Conservation (phyloP, 495 filamentous ascomycete species). For the Aspergillus taichungensis region DNA sequence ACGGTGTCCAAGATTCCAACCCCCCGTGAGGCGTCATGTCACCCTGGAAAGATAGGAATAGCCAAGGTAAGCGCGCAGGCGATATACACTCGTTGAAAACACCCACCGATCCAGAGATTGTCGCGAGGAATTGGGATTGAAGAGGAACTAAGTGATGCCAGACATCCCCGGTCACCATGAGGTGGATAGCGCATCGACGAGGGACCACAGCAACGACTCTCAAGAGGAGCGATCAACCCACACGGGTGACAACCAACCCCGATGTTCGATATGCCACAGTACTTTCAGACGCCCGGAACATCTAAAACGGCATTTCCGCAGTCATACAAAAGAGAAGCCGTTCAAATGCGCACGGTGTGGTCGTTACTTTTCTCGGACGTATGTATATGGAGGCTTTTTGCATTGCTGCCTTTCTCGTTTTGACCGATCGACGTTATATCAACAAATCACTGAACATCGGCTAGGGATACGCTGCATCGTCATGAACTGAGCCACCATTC, state of each 20-base stretch:
- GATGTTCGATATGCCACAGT: slow-evolving; percentile 44
- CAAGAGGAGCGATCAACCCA: slow-evolving; percentile 12
- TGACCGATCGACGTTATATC: no score
- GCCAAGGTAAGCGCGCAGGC: slow-evolving; percentile 6
- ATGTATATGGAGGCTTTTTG: slow-evolving; percentile 9
- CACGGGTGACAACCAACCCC: slow-evolving; percentile 15
- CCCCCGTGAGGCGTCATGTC: slow-evolving; percentile 25
- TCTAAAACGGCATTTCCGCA: slow-evolving; percentile 61
- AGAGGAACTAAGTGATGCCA: background rate
- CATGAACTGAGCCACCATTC: slow-evolving; percentile 47
- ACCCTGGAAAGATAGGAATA: slow-evolving; percentile 21
- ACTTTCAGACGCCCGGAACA: slow-evolving; percentile 63
- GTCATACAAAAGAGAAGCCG: slow-evolving; percentile 61
- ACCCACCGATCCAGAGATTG: no score
- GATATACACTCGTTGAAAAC: no score
- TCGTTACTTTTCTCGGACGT: slow-evolving; percentile 57
- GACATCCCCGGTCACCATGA: slow-evolving; percentile 14
- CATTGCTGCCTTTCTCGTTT: background rate
- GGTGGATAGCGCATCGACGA: slow-evolving; percentile 3
- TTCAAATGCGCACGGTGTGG: slow-evolving; percentile 60
- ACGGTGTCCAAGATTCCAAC: slow-evolving; percentile 8
- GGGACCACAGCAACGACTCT: slow-evolving; percentile 7
- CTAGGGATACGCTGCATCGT: slow-evolving; percentile 47
- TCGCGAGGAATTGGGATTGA: no score
- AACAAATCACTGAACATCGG: background rate